Evolutionary conservation across 169 alveolate species (phyloP), one percentile per base, ranked within the genome.

Genomic region (Plasmodium gonderi): DNA sequence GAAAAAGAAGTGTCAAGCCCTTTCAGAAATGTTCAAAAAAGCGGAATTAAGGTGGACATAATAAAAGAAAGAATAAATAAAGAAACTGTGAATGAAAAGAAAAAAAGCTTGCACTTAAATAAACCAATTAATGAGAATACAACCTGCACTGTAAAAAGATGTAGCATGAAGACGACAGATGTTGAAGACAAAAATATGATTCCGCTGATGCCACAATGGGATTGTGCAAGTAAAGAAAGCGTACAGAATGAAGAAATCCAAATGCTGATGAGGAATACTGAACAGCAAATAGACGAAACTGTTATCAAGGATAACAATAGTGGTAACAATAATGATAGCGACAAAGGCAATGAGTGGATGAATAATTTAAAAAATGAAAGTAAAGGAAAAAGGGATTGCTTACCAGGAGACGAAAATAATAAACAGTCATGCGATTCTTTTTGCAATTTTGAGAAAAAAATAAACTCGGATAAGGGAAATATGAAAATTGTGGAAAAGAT

Each of bases 1-100:
- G n/a, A 31, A 40, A 36, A 26, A 7, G 42, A 47, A 0, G 6
- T 40, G 54, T 60, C 9, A 60, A 40, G 20, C 23, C 31, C 29
- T 23, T 9, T 1, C 14, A 12, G 29, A 47, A 67, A 65, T 17
- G 49, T 64, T 64, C 29, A 42, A 29, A 69, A 69, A 38, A 65
- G 29, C 49, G 47, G 20, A 80, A 64, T 36, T 23, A 23, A 65
- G 17, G 8, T 14, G 23, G 69, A 80, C 12, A 54, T 29, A 31
- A 31, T 31, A 31, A 40, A 80, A 69, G 87, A 51, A 49, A 78
- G n/a, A 12, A 65, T 38, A 38, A 65, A 69, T 80, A 33, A 40
- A 33, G 31, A 4, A 3, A 6, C n/a, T 29, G 9, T 0, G 14
- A 33, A 65, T 36, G 80, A 51, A 14, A 49, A 29, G 72, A 51